Base-by-base conservation (phyloP, 2,329 filamentous ascomycete species). In the Monosporascus sp. region DNA sequence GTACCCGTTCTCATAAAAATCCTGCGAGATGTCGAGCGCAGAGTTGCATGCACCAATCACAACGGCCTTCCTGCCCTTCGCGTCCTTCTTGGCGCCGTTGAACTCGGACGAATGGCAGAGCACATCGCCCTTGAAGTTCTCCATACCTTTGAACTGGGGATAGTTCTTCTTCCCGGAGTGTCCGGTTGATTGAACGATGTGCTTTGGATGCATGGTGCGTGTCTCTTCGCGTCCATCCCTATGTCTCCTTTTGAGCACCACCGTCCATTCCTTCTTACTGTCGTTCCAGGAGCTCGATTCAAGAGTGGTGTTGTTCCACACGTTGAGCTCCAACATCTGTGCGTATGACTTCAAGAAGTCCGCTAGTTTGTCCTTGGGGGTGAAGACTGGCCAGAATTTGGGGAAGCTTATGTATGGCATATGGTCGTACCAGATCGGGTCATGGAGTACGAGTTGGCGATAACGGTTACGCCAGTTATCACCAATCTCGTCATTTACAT, bases 171-270 rank as follows among this genome's bases (percentile, higher is more conserved):
- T 83, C 2, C 86, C 86, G 0, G 83, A 83, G 60, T 87, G 85
- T 0, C 86, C 86, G 0, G 86, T 89, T 1, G 83, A 82, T 61
- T 87, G 83, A 45, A 89, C 77, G 31, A 89, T 67, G 56, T 89
- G 85, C 5, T 74, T 77, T 0, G 86, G 85, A 38, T 80, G 76
- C 39, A 89, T 68, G 0, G 76, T 82, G 18, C 82, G 76, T 1
- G 71, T 77, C 57, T 82, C 75, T 0, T 55, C 67, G 18, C 35
- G 60, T 7, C 61, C 63, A 38, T 67, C 61, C n/a, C 50, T 50
- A 24, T 56, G 62, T 48, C 51, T 61, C 20, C 65, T 62, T 48
- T 65, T 63, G 2, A 70, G 50, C n/a, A 62, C 60, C 3, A 83
- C 72, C 0, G 74, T 80, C 85, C 84, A 87, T 11, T 69, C 60